A percentile compares a stretch with the other conserved stretches of the same genome.
Conservation (phyloP, 2,329 filamentous ascomycete genomes). For the Byssoonygena ceratinophila region DNA sequence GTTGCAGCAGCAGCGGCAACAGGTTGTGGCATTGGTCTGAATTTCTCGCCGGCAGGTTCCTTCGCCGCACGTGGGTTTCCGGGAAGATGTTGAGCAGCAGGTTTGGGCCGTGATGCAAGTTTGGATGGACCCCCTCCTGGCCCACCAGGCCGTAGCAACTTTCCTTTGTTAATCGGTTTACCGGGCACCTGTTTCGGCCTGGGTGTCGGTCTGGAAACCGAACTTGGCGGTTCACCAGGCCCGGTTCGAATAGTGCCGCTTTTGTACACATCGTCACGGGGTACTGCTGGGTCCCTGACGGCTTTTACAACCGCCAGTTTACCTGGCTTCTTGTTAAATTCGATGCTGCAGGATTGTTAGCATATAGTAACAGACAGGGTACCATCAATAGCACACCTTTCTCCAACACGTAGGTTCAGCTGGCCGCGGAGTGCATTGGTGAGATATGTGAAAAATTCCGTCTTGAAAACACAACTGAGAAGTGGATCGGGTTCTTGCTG, state of each 20-base stretch:
- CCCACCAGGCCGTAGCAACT: slow-evolving; percentile 83
- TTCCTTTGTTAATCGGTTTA: slow-evolving; percentile 84
- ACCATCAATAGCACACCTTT: slow-evolving; percentile 43
- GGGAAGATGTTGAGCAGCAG: slow-evolving; percentile 21
- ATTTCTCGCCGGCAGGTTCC: slow-evolving; percentile 27
- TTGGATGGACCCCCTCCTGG: slow-evolving; percentile 71
- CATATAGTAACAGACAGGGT: not conserved
- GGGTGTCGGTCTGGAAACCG: slow-evolving; percentile 71
- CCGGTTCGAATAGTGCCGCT: slow-evolving; percentile 81
- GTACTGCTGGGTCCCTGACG: slow-evolving; percentile 68
- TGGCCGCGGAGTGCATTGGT: slow-evolving; percentile 66
- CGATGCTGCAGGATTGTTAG: slow-evolving; percentile 45
- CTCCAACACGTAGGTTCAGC: slow-evolving; percentile 70
- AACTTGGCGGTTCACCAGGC: slow-evolving; percentile 71
- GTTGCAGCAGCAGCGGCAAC: slow-evolving; percentile 25
- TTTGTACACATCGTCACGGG: slow-evolving; percentile 77
- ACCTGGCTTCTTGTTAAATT: slow-evolving; percentile 95
- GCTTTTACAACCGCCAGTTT: slow-evolving; percentile 85
- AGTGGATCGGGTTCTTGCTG: slow-evolving; percentile 88
- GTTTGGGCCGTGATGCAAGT: slow-evolving; percentile 42
- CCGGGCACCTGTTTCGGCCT: slow-evolving; percentile 76
- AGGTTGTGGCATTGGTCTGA: slow-evolving; percentile 40
- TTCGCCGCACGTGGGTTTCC: slow-evolving; percentile 20
- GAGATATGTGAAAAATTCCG: slow-evolving; percentile 91
- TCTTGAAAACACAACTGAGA: slow-evolving; percentile 88